These are phyloP conservation scores for Lepidium didymum DNA, from an alignment of 345 rosid genomes.

Conservation along the genomic window DNA sequence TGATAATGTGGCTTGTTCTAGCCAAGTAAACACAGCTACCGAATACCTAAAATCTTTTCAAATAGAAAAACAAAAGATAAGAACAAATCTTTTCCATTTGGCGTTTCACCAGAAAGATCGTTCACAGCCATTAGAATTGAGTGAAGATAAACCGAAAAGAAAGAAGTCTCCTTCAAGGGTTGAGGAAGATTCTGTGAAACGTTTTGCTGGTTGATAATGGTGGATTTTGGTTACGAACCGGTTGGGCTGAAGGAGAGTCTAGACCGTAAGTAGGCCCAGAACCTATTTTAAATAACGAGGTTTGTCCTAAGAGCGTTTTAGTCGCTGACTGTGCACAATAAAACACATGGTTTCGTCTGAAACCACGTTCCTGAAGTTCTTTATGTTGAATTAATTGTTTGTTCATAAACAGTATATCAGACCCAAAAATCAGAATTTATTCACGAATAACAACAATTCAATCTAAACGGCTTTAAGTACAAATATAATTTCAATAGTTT, in stretches of 20 bases:
- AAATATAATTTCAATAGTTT: too few relatives aligned
- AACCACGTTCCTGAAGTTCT: conserved; percentile 3
- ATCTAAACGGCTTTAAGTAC: not conserved
- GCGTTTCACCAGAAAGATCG: too few relatives aligned
- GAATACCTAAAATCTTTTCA: not conserved
- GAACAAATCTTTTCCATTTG: not conserved
- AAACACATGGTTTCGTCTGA: conserved; percentile 17
- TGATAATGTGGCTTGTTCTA: not conserved
- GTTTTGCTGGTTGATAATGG: not conserved
- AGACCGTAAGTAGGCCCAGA: not conserved
- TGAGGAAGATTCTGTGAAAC: not conserved
- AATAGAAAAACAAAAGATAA: not conserved
- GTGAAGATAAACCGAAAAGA: too few relatives aligned
- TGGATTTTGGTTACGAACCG: not conserved
- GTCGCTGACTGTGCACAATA: not conserved
- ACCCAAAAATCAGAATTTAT: not conserved
- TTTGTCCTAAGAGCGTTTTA: not conserved
- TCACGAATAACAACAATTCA: not conserved
- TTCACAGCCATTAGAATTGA: too few relatives aligned
- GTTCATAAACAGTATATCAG: not conserved
- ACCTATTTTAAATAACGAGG: not conserved
- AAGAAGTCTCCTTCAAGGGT: not conserved
- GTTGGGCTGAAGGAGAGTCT: not conserved
- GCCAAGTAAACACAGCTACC: too few relatives aligned
- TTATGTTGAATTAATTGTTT: not conserved